phyloP scores from a whole-genome alignment of 768 basidiomycete genomes.

The Boletus tylopilopsis region DNA sequence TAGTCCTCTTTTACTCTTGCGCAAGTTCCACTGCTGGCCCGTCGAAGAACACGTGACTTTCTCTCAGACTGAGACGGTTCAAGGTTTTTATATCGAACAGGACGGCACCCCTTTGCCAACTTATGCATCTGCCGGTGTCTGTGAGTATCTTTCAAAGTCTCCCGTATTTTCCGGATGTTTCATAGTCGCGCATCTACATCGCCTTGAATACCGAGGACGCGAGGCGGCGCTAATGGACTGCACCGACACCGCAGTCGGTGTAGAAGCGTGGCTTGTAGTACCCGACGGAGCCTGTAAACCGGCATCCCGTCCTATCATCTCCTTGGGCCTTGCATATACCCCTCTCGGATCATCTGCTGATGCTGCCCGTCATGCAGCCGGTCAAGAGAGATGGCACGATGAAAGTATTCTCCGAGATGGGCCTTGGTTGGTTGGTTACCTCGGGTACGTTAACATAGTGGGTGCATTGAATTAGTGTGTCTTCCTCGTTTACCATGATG shows the following conservation, averaged over 20 bases:
- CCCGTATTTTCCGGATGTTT: background rate
- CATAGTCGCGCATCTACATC: slow-evolving; percentile 34
- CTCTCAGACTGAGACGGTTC: background rate
- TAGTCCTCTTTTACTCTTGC: no score
- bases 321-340: slow-evolving; percentile 74
- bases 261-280: slow-evolving; percentile 39
- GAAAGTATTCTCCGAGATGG: slow-evolving; percentile 57
- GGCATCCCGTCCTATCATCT: no score
- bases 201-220: slow-evolving; percentile 65
- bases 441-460: slow-evolving; percentile 68
- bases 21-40: no score
- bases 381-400: slow-evolving; percentile 53
- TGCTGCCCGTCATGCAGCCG: slow-evolving; percentile 66
- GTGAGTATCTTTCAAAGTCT: slow-evolving; percentile 43
- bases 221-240: no score
- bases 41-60: slow-evolving; percentile 51
- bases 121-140: slow-evolving; percentile 51
- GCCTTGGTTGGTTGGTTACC: slow-evolving; percentile 63
- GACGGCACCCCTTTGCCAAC: slow-evolving; percentile 23
- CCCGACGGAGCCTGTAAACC: no score
- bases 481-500: slow-evolving; percentile 29
- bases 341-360: slow-evolving; percentile 69
- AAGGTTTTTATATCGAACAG: slow-evolving; percentile 27
- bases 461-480: slow-evolving; percentile 85
- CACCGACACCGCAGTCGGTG: no score